phyloP scores from a whole-genome alignment of 1,284 basidiomycete species.

The Termitomyces sp. region DNA sequence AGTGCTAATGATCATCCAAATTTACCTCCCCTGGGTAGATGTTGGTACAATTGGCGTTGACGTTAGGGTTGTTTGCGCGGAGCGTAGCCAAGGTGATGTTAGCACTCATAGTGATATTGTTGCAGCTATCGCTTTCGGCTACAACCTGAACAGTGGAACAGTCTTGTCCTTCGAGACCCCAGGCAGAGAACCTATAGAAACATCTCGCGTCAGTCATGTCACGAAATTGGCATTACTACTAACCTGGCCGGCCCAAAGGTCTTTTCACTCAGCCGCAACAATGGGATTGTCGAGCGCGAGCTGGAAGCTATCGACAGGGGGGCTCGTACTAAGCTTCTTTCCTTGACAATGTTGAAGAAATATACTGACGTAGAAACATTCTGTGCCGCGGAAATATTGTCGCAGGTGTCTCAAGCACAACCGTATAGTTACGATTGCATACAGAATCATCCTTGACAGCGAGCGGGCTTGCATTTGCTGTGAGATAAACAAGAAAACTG shows the following conservation, averaged over 20 bases:
- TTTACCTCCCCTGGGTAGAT: constrained; percentile 40
- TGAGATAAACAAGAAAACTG: no score
- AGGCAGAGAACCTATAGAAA: constrained; percentile 34
- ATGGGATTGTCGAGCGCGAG: neutral
- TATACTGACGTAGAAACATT: constrained; percentile 37
- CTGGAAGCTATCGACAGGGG: neutral
- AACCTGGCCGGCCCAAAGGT: neutral
- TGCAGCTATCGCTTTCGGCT: constrained; percentile 36
- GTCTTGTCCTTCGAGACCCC: constrained; percentile 37
- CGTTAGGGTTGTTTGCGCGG: constrained; percentile 49
- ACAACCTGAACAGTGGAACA: constrained; percentile 37
- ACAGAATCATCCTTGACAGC: neutral
- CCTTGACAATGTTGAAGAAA: neutral
- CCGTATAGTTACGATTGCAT: constrained; percentile 37
- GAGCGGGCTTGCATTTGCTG: constrained; percentile 1
- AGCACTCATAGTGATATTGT: constrained; percentile 28
- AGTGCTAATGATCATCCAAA: neutral
- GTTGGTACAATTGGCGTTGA: constrained; percentile 43
- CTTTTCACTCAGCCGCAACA: neutral
- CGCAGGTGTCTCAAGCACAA: constrained; percentile 34
- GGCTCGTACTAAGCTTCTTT: neutral
- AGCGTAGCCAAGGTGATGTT: constrained; percentile 37
- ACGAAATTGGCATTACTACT: neutral
- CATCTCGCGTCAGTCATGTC: neutral
- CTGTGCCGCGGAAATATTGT: constrained; percentile 38